Base-by-base conservation (phyloP, 805 yeast genomes). In the Candida maesae region DNA sequence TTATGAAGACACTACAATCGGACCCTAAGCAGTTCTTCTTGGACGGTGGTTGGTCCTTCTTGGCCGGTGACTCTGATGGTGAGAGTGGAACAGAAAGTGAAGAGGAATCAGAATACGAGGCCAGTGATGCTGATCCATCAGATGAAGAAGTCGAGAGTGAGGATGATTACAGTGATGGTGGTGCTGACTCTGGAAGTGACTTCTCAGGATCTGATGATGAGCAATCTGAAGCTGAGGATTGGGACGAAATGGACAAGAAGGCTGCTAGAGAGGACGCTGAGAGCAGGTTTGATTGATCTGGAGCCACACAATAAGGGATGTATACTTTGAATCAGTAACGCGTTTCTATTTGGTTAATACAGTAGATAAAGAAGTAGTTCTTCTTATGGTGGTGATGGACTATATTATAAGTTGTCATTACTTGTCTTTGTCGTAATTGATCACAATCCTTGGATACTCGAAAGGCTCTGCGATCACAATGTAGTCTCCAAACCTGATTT, bases 31-130 rank as follows among this genome's bases (percentile, higher is more conserved):
- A 88, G 58, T 93, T 93, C 68, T 93, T 90, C 65, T 67, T 76
- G 35, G 95, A 87, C 56, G 99, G 98, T 41, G 99, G 99, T 39
- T 93, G 99, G 99, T 75, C 79, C 21, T 88, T 93, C 76, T 75
- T 93, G 63, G 86, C 89, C 21, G 91, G 93, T 31, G 91, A 81
- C 34, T 89, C 90, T 16, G 96, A 82, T 44, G 84, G 76, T 36
- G 95, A 79, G 46, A 84, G 74, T 35, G 84, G 76, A 32, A 43
- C 47, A 10, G 51, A 46, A 18, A 91, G 82, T 55, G 93, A 83
- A 55, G 93, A 83, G 56, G 95, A 83, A 56, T 64, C 69, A 35
- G 73, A 68, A 41, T 68, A 67, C 36, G 73, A 68, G 49, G 71
- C 68, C 3, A 65, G 70, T 34, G 73, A 68, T 38, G 67, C 64